Evolutionary conservation across 345 rosid species (phyloP).

Genomic region (Acer negundo): DNA sequence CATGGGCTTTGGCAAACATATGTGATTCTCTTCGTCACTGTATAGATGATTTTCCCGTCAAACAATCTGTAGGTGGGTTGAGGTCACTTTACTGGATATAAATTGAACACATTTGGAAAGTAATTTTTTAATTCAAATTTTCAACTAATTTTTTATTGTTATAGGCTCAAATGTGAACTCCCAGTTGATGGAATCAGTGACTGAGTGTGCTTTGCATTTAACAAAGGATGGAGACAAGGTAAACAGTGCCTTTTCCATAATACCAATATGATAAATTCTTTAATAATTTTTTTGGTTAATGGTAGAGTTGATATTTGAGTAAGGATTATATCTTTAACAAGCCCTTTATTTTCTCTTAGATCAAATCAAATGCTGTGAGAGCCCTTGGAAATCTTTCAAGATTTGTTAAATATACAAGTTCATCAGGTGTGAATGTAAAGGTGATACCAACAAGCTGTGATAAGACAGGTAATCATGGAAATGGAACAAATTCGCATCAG

Average conservation of each 20-base stretch:
- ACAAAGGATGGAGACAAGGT: slow-evolving; percentile 95
- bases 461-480: slow-evolving; percentile 19
- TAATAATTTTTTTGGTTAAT: neutral
- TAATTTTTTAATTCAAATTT: slow-evolving; percentile 18
- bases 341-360: slow-evolving; percentile 28
- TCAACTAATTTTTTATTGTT: slow-evolving; percentile 15
- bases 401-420: slow-evolving; percentile 42
- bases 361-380: slow-evolving; percentile 89
- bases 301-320: neutral
- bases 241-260: slow-evolving; percentile 20
- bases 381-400: slow-evolving; percentile 87
- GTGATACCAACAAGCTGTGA: slow-evolving; percentile 22
- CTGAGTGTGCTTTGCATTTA: slow-evolving; percentile 74
- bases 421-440: slow-evolving; percentile 31
- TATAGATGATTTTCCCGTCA: slow-evolving; percentile 43
- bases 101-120: neutral
- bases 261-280: neutral
- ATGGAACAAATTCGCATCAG: slow-evolving; percentile 22
- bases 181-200: slow-evolving; percentile 39
- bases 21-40: slow-evolving; percentile 74
- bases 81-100: slow-evolving; percentile 6
- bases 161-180: slow-evolving; percentile 43
- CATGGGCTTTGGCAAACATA: slow-evolving; percentile 95
- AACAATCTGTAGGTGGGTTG: slow-evolving; percentile 39
- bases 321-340: slow-evolving; percentile 6